phyloP scores from a whole-genome alignment of 352 stramenopile genomes.

The Phytopythium chamaehyphon region DNA sequence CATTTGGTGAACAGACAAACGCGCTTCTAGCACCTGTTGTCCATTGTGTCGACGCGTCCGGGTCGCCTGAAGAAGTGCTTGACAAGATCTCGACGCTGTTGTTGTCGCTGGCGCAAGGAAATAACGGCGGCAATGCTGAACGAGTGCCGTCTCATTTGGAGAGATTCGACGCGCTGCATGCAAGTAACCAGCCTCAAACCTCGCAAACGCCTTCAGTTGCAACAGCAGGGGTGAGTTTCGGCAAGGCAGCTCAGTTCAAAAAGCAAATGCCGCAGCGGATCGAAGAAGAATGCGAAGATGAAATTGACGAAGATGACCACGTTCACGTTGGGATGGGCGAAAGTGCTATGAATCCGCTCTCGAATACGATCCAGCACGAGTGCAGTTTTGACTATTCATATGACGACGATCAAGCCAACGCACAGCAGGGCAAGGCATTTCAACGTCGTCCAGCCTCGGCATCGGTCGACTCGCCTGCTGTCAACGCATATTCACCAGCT shows the following conservation, averaged over 20 bases:
- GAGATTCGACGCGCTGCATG: not conserved
- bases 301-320: conserved; percentile 29
- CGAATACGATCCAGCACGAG: conserved; percentile 3
- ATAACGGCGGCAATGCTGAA: conserved; percentile 8
- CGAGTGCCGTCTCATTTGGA: not conserved
- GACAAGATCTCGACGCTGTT: conserved; percentile 37
- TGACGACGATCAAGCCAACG: too few species aligned
- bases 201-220: too few species aligned
- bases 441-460: not conserved
- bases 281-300: conserved; percentile 38
- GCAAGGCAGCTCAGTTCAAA: conserved; percentile 11
- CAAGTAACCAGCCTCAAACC: not conserved
- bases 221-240: not conserved
- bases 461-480: not conserved
- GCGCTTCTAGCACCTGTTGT: conserved; percentile 30
- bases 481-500: too few species aligned
- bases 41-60: conserved; percentile 41
- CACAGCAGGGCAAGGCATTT: not conserved
- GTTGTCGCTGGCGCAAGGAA: conserved; percentile 21
- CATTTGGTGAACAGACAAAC: conserved; percentile 56
- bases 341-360: too few species aligned
- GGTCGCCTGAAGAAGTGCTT: conserved; percentile 25
- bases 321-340: not conserved
- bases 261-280: conserved; percentile 30
- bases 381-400: conserved; percentile 30